These are phyloP conservation scores for Venturia pyrina DNA, from an alignment of 2,329 filamentous ascomycete species.

Conservation along the genomic window DNA sequence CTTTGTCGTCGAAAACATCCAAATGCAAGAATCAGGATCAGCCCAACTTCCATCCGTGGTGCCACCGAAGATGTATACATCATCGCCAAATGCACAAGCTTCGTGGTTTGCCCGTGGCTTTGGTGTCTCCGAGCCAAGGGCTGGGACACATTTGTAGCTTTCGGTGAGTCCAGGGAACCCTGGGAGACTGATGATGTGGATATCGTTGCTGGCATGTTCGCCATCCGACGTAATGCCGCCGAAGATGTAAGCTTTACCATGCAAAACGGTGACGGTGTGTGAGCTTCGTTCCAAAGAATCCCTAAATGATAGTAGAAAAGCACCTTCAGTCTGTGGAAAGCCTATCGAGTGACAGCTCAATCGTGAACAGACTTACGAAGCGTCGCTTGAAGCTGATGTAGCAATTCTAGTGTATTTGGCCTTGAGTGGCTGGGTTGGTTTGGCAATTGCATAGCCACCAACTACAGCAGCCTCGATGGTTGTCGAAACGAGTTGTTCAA, in stretches of 20 bases:
- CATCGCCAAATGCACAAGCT: neutral
- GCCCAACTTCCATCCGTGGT: neutral
- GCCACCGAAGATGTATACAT: neutral
- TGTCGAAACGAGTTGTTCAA: slow-evolving; percentile 31
- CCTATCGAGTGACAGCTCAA: no score
- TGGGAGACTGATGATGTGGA: slow-evolving; percentile 30
- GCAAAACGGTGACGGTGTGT: slow-evolving; percentile 30
- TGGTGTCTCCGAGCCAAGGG: neutral
- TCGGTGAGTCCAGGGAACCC: neutral
- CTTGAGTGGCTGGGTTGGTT: slow-evolving; percentile 33
- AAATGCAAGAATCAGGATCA: neutral
- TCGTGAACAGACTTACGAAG: slow-evolving; percentile 15
- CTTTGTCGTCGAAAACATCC: neutral
- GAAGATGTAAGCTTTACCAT: slow-evolving; percentile 36
- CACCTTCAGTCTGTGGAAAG: no score
- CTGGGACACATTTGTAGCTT: slow-evolving; percentile 6
- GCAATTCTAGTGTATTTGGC: slow-evolving; percentile 33
- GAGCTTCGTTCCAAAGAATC: slow-evolving; percentile 25
- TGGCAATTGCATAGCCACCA: slow-evolving; percentile 31
- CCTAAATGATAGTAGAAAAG: slow-evolving; percentile 12
- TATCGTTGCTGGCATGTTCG: slow-evolving; percentile 31
- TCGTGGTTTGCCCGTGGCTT: neutral
- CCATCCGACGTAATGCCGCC: slow-evolving; percentile 29
- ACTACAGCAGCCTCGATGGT: slow-evolving; percentile 27
- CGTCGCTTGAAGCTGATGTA: slow-evolving; percentile 25